A percentile compares a stretch with the other conserved stretches of the same genome.
These are phyloP conservation scores for Pichia gijzeniarum DNA, from an alignment of 805 yeast genomes.

Conservation along the genomic window DNA sequence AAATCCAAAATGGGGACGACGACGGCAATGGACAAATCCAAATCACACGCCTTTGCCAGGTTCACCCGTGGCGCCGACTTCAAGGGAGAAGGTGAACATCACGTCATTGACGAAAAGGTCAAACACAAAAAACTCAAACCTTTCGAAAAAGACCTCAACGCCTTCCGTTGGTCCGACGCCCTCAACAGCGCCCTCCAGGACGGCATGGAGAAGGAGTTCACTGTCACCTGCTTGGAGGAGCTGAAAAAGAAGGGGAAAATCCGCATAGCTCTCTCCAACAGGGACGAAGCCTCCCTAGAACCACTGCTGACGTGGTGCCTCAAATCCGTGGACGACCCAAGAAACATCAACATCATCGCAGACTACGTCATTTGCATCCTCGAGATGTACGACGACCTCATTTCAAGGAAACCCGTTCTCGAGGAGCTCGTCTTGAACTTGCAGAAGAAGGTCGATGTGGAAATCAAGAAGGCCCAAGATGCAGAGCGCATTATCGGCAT, in stretches of 20 bases:
- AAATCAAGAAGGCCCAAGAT: constrained; percentile 74
- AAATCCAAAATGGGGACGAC: too few species aligned
- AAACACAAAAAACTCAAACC: constrained; percentile 60
- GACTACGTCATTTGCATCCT: constrained; percentile 63
- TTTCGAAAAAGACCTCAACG: constrained; percentile 78
- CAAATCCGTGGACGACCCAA: constrained; percentile 69
- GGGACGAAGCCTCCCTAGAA: constrained; percentile 77
- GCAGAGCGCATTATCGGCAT: constrained; percentile 90
- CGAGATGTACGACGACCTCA: constrained; percentile 68
- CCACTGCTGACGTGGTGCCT: constrained; percentile 83
- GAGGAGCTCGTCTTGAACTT: constrained; percentile 64
- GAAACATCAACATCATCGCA: constrained; percentile 56
- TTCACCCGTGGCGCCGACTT: constrained; percentile 91
- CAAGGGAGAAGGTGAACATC: constrained; percentile 81
- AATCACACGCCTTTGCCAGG: constrained; percentile 62
- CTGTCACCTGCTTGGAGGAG: constrained; percentile 79
- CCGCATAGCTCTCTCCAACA: constrained; percentile 66
- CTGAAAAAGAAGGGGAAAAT: constrained; percentile 85
- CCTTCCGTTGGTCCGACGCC: constrained; percentile 91
- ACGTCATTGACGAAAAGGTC: constrained; percentile 53
- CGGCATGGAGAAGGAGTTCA: constrained; percentile 74
- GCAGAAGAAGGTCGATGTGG: constrained; percentile 54
- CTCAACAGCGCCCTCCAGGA: constrained; percentile 67
- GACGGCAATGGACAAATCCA: too few species aligned
- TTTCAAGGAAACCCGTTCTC: constrained; percentile 70